Conservation (phyloP, 768 basidiomycete species). For the Pleurotus salmoneostramineus region DNA sequence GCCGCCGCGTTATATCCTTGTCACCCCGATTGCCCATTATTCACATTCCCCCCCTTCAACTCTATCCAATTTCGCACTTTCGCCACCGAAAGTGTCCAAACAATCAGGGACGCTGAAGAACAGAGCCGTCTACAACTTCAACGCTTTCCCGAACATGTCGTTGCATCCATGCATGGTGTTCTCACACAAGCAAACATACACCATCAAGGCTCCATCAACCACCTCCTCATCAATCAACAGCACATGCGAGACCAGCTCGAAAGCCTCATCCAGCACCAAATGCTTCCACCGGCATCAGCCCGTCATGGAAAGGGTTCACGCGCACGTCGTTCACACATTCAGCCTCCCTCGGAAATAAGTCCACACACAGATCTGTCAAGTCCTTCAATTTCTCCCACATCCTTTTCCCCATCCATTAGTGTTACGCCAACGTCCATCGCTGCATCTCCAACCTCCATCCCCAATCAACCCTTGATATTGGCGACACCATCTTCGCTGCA, state of each 20-base stretch:
- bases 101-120: slow-evolving; percentile 15
- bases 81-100: slow-evolving; percentile 7
- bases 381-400: too few relatives aligned
- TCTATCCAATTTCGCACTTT: slow-evolving; percentile 17
- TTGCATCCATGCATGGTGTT: slow-evolving; percentile 14
- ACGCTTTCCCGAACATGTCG: slow-evolving; percentile 19
- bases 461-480: neutral
- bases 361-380: too few relatives aligned
- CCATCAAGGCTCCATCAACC: neutral
- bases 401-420: too few relatives aligned
- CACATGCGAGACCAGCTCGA: neutral
- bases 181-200: neutral
- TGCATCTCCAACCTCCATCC: too few relatives aligned
- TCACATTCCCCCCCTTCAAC: slow-evolving; percentile 22
- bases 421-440: too few relatives aligned
- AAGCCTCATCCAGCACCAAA: neutral
- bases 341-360: too few relatives aligned
- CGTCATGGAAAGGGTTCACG: too few relatives aligned
- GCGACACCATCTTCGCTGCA: neutral
- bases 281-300: neutral
- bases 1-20: slow-evolving; percentile 20
- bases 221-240: neutral
- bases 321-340: neutral
- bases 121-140: slow-evolving; percentile 13
- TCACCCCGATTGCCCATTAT: slow-evolving; percentile 18